Conservation (phyloP, 2,329 filamentous ascomycete genomes). For the Bipolaris oryzae region DNA sequence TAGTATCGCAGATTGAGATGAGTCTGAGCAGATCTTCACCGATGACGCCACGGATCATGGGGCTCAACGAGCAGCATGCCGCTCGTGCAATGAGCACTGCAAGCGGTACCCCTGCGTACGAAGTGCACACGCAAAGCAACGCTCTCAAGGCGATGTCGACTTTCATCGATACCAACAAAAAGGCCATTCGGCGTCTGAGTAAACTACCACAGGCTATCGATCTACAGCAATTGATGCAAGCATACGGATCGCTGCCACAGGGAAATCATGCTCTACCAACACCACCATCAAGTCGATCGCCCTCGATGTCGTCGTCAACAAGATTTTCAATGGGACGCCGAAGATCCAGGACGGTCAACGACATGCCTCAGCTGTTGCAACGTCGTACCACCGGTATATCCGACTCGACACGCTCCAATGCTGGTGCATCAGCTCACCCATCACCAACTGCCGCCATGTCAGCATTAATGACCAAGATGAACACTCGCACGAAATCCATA, state of each 20-base stretch:
- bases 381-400: neutral
- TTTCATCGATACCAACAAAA: constrained; percentile 32
- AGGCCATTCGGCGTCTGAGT: constrained; percentile 1
- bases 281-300: constrained; percentile 1
- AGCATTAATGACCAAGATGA: constrained; percentile 2
- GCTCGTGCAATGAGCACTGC: constrained; percentile 44
- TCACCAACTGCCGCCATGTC: constrained; percentile 2
- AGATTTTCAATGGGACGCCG: constrained; percentile 2
- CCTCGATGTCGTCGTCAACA: constrained; percentile 1
- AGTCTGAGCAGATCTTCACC: constrained; percentile 31
- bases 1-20: constrained; percentile 53
- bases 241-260: constrained; percentile 4
- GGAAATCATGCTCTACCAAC: constrained; percentile 1
- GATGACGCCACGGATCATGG: constrained; percentile 25
- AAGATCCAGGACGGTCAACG: constrained; percentile 6
- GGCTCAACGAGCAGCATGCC: constrained; percentile 54
- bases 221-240: constrained; percentile 1
- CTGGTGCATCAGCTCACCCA: neutral
- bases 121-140: constrained; percentile 51
- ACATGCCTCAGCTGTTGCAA: constrained; percentile 2
- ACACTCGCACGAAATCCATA: neutral
- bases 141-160: constrained; percentile 54
- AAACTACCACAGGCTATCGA: neutral
- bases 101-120: constrained; percentile 49
- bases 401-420: neutral